Evolutionary conservation across 495 filamentous ascomycete species (phyloP).

Genomic region (Filosporella fistucella): DNA sequence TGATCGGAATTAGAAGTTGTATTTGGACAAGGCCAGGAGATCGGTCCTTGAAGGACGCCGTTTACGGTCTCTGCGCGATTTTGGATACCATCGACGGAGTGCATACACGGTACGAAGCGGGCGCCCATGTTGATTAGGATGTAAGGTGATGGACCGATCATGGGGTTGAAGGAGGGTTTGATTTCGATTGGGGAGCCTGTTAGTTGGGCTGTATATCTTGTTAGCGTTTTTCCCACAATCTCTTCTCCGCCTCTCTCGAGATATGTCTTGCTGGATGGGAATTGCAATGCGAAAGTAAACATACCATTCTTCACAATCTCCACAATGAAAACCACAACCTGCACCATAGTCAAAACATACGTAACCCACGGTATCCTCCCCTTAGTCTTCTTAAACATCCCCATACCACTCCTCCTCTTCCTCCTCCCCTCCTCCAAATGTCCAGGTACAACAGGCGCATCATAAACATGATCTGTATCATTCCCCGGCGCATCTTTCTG

Average conservation of each 20-base stretch:
- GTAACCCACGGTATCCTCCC: slow-evolving; percentile 73
- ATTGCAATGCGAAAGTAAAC: slow-evolving; percentile 21
- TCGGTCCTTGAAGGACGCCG: slow-evolving; percentile 31
- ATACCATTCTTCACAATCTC: slow-evolving; percentile 80
- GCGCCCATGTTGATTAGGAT: slow-evolving; percentile 96
- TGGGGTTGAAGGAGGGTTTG: slow-evolving; percentile 83
- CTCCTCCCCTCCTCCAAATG: slow-evolving; percentile 18
- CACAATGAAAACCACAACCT: slow-evolving; percentile 84
- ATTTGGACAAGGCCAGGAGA: slow-evolving; percentile 73
- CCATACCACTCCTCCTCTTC: slow-evolving; percentile 33
- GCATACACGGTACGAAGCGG: slow-evolving; percentile 92
- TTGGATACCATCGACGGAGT: slow-evolving; percentile 65
- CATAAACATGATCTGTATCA: slow-evolving; percentile 45
- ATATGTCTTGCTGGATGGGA: too few species aligned
- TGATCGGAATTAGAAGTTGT: slow-evolving; percentile 54
- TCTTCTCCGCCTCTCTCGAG: too few species aligned
- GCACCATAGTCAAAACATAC: slow-evolving; percentile 71
- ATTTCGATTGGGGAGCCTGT: slow-evolving; percentile 80
- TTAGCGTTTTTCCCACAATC: slow-evolving; percentile 36
- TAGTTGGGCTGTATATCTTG: slow-evolving; percentile 39
- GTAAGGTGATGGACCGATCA: slow-evolving; percentile 90
- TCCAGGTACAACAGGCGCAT: slow-evolving; percentile 26
- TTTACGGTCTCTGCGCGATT: too few species aligned
- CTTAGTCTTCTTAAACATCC: slow-evolving; percentile 41
- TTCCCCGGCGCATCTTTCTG: slow-evolving; percentile 32